phyloP scores from a whole-genome alignment of 2,329 filamentous ascomycete genomes.

The Venturia pyrina region DNA sequence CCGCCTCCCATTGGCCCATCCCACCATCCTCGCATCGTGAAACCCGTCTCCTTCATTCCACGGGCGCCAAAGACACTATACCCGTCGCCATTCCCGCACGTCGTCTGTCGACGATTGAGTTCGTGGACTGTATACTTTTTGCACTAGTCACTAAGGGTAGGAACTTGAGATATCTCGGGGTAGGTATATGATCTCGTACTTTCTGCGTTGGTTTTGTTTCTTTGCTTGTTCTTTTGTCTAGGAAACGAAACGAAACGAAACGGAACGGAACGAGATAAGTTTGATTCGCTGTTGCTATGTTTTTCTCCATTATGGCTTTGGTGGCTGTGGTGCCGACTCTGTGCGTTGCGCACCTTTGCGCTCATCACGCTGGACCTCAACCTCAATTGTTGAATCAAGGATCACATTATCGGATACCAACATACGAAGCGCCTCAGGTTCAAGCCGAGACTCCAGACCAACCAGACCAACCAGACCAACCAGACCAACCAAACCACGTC shows the following conservation, averaged over 20 bases:
- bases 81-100: neutral
- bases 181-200: neutral
- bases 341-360: neutral
- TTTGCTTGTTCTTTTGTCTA: neutral
- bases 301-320: neutral
- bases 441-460: neutral
- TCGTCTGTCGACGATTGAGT: no score
- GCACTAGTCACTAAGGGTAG: no score
- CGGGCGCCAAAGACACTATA: neutral
- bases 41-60: neutral
- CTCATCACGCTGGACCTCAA: neutral
- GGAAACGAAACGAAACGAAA: neutral
- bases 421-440: neutral
- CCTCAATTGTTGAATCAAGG: neutral
- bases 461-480: neutral
- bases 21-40: neutral
- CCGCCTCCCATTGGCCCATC: neutral
- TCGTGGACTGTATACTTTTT: no score
- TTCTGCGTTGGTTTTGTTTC: neutral
- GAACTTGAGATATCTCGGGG: no score
- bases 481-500: neutral
- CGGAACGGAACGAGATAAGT: neutral
- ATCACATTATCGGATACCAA: neutral
- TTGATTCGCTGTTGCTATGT: neutral
- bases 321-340: neutral